Evolutionary conservation across 2,329 filamentous ascomycete species (phyloP), one percentile per base, ranked within the genome.

Genomic region (Hypoxylon sp.): DNA sequence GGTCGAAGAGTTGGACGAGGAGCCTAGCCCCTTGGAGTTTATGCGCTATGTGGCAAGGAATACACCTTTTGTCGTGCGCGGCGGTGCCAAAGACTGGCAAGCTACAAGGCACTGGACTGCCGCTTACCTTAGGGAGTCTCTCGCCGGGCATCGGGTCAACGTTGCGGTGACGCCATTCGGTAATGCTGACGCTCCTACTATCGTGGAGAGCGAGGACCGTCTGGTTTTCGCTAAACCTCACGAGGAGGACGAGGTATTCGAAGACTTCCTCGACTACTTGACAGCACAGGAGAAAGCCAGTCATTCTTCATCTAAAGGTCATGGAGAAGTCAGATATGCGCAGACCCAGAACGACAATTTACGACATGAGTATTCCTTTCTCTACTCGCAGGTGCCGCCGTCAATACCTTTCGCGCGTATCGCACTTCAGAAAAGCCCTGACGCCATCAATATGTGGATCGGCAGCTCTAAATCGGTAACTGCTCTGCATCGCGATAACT

Each of bases 311-410:
- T 56, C 69, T 50, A 16, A 32, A 65, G 49, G 74, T 42, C 62
- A 53, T 24, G 72, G 72, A 6, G 86, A 89, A 72, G 84, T 91
- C 48, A 83, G 88, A 72, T 94, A 94, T 78, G 89, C 90, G 1
- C 92, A 94, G 78, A 93, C 91, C 36, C 91, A 96, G 80, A 93
- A 96, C 74, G 91, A 95, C 76, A 96, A 95, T 73, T 84, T 96
- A 18, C 87, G 89, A 1, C 83, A 88, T 63, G 93, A 96, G 77
- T 96, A 94, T 75, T 68, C 80, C 0, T 72, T 81, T 0, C 83
- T 96, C 2, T 88, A 89, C 73, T 72, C 80, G 0, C 85, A 92
- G 69, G 86, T 93, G 0, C 89, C 88, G 9, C 77, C 77, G 2
- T 84, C 85, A 58, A 88, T 95, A 48, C 84, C 90, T 1, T 96